A percentile compares a stretch with the other conserved stretches of the same genome.
Conservation (phyloP, 176 grass and related monocot species). For the Zoysia pacifica region DNA sequence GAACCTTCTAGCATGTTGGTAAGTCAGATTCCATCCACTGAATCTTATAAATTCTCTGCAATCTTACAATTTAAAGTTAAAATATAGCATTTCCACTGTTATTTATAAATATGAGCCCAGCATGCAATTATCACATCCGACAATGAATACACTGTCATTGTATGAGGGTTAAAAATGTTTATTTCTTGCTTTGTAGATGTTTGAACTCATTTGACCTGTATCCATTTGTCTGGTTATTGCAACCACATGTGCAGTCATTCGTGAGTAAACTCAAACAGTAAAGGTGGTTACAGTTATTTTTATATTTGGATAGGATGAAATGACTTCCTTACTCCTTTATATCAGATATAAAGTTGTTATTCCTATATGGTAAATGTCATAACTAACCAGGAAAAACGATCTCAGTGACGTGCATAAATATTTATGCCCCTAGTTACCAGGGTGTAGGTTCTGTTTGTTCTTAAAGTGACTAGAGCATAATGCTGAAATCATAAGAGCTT, state of each 20-base stretch:
- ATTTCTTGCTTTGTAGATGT: not conserved
- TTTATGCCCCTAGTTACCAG: not conserved
- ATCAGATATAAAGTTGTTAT: not conserved
- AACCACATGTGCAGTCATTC: not conserved
- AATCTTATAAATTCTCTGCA: not conserved
- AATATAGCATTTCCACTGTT: not conserved
- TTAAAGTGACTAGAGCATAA: not conserved
- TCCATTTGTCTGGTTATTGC: not conserved
- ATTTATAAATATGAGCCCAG: not conserved
- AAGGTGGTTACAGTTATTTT: not conserved
- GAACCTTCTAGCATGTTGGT: slow-evolving; percentile 75
- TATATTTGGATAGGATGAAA: slow-evolving; percentile 6
- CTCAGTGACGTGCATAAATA: not conserved
- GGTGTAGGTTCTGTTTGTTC: slow-evolving; percentile 2
- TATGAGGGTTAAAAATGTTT: not conserved
- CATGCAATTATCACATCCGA: not conserved
- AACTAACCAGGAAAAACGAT: not conserved
- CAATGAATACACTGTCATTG: slow-evolving; percentile 5
- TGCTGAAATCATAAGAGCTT: not conserved
- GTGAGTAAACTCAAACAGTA: not conserved
- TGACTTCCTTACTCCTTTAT: not conserved
- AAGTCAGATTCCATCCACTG: slow-evolving; percentile 31
- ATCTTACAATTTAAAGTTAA: slow-evolving; percentile 12
- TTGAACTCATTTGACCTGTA: not conserved
- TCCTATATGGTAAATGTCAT: not conserved